A percentile compares a stretch with the other conserved stretches of the same genome.
phyloP scores from a whole-genome alignment of 1,284 basidiomycete species.

The Tremellales sp. region DNA sequence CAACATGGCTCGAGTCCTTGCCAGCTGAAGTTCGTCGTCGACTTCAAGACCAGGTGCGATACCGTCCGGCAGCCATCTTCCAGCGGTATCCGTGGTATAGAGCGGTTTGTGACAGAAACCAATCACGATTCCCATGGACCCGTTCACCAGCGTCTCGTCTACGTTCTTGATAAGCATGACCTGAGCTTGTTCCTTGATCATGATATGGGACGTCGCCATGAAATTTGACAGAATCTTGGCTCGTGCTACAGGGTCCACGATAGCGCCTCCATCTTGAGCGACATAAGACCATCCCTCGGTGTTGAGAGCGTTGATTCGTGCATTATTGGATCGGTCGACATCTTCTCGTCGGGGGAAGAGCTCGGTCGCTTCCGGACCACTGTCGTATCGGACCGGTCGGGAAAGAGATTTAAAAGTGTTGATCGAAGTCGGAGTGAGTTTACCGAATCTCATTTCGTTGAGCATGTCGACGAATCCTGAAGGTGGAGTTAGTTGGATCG shows the following conservation, averaged over 20 bases:
- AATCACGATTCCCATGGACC: conserved; percentile 71
- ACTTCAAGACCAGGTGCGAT: conserved; percentile 19
- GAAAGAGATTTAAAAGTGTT: conserved; percentile 60
- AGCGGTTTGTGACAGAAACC: conserved; percentile 54
- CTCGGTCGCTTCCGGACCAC: conserved; percentile 75
- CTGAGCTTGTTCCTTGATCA: conserved; percentile 62
- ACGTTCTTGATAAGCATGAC: conserved; percentile 73
- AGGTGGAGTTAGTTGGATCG: conserved; percentile 6
- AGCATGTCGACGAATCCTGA: conserved; percentile 82
- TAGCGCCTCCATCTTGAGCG: conserved; percentile 57
- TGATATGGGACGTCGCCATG: conserved; percentile 61
- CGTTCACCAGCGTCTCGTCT: conserved; percentile 75
- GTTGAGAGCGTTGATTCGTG: conserved; percentile 55
- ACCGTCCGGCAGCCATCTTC: conserved; percentile 23
- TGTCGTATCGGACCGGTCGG: conserved; percentile 56
- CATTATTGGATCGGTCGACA: conserved; percentile 67
- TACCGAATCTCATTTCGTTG: conserved; percentile 83
- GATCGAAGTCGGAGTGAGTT: conserved; percentile 58
- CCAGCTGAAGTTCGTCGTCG: conserved; percentile 43
- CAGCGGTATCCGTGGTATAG: conserved; percentile 26
- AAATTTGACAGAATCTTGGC: conserved; percentile 68
- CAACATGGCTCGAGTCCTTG: conserved; percentile 40
- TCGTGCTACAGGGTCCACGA: conserved; percentile 55
- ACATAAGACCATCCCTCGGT: conserved; percentile 53
- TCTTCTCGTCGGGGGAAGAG: conserved; percentile 84